Conservation (phyloP, 306 rosid genomes). For the Fagus sylvatica region DNA sequence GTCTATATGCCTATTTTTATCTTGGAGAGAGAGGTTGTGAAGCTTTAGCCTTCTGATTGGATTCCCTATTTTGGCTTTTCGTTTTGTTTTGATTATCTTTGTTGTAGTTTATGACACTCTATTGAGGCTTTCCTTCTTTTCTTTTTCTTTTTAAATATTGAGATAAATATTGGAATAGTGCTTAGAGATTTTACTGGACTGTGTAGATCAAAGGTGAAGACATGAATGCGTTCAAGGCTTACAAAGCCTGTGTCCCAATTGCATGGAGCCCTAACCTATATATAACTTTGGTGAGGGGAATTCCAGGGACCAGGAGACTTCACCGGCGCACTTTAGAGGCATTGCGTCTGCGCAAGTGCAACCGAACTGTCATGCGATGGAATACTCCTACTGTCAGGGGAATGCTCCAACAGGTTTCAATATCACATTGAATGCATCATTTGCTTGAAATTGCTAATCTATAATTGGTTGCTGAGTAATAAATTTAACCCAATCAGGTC, state of each 20-base stretch:
- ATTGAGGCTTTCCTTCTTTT: neutral
- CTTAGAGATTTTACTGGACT: conserved; percentile 12
- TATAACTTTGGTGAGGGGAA: conserved; percentile 88
- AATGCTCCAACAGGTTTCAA: conserved; percentile 83
- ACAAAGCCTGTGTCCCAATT: conserved; percentile 77
- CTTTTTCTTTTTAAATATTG: neutral
- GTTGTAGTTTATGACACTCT: neutral
- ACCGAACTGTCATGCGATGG: conserved; percentile 94
- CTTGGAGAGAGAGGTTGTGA: neutral
- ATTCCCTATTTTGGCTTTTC: too few species aligned
- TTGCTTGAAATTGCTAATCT: conserved; percentile 10
- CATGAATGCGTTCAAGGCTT: conserved; percentile 93
- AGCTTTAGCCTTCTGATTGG: neutral
- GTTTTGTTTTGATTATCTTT: neutral
- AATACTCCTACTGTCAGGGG: conserved; percentile 92
- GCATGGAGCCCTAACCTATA: conserved; percentile 84
- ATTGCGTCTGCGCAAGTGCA: conserved; percentile 72
- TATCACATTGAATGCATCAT: neutral
- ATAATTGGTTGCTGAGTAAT: conserved; percentile 14
- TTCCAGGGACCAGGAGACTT: conserved; percentile 89
- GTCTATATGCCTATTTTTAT: neutral
- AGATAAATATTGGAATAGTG: neutral
- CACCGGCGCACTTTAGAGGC: conserved; percentile 94
- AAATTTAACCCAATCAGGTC: conserved; percentile 47
- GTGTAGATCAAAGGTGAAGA: conserved; percentile 48